Evolutionary conservation across 2,329 filamentous ascomycete genomes (phyloP).

Genomic region (Orbilia javanica): DNA sequence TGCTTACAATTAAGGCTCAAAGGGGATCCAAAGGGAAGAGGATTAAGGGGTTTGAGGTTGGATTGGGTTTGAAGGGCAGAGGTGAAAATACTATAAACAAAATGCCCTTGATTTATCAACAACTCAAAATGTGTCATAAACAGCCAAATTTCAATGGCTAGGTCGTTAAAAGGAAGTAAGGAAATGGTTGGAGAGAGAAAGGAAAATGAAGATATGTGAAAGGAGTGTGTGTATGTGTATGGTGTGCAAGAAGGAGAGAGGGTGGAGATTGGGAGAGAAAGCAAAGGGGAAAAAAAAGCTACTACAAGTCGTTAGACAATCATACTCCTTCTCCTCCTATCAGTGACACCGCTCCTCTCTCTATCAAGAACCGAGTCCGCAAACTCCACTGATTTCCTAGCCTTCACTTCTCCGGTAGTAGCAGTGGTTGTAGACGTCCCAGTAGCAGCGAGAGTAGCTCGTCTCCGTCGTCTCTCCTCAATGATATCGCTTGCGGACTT

Average conservation of each 20-base stretch:
- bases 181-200: constrained; percentile 2
- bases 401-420: constrained; percentile 15
- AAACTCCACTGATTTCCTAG: constrained; percentile 40
- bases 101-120: neutral
- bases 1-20: neutral
- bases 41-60: neutral
- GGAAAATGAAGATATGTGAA: neutral
- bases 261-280: too few relatives aligned
- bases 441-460: constrained; percentile 41
- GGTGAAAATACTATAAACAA: neutral
- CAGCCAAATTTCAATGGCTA: neutral
- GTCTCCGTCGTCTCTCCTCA: constrained; percentile 43
- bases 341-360: constrained; percentile 6
- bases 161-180: constrained; percentile 18
- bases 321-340: constrained; percentile 43
- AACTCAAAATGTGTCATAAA: neutral
- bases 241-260: neutral
- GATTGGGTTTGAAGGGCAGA: neutral
- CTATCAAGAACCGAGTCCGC: constrained; percentile 11
- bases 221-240: neutral
- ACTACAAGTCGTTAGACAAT: constrained; percentile 28
- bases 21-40: neutral
- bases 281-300: neutral
- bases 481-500: constrained; percentile 52
- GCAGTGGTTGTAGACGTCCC: neutral